A percentile compares a stretch with the other conserved stretches of the same genome.
phyloP scores from a whole-genome alignment of 2,329 filamentous ascomycete species.

The Mycosphaerella sp. region DNA sequence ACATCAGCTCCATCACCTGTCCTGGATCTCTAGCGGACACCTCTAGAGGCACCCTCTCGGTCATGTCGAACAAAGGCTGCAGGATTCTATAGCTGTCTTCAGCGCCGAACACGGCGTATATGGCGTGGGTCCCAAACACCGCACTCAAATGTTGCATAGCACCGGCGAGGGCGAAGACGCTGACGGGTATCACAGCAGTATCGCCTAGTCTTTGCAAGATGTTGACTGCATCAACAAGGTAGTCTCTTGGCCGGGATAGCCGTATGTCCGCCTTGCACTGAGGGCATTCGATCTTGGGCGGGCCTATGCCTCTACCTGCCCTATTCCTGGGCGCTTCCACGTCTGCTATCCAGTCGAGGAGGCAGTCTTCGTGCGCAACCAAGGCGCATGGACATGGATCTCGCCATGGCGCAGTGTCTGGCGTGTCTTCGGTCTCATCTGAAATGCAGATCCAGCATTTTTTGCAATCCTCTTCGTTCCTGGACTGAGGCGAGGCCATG shows the following conservation, averaged over 20 bases:
- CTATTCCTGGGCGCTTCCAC: conserved; percentile 59
- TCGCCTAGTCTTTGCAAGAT: conserved; percentile 51
- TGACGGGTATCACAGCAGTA: conserved; percentile 58
- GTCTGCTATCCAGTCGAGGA: conserved; percentile 91
- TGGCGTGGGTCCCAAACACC: conserved; percentile 53
- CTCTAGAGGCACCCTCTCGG: conserved; percentile 22
- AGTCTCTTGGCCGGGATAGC: conserved; percentile 67
- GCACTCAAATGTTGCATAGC: conserved; percentile 23
- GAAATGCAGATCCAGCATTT: conserved; percentile 67
- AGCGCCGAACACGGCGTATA: conserved; percentile 59
- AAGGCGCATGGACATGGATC: conserved; percentile 87
- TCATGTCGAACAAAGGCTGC: conserved; percentile 31
- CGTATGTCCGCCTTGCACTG: conserved; percentile 80
- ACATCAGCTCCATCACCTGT: conserved; percentile 11
- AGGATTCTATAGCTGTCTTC: conserved; percentile 55
- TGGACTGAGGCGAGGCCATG: conserved; percentile 14
- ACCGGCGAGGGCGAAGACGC: conserved; percentile 48
- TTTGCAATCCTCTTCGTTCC: conserved; percentile 36
- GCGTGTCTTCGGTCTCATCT: conserved; percentile 58
- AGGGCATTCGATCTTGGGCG: conserved; percentile 68
- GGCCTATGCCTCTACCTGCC: conserved; percentile 42
- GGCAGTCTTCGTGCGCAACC: conserved; percentile 81
- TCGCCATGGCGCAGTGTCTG: conserved; percentile 63
- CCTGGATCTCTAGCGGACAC: conserved; percentile 17
- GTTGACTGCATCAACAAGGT: conserved; percentile 61